Evolutionary conservation across 129 eudicot genomes (phyloP).

Genomic region (Rutidosis leptorrhynchoides): DNA sequence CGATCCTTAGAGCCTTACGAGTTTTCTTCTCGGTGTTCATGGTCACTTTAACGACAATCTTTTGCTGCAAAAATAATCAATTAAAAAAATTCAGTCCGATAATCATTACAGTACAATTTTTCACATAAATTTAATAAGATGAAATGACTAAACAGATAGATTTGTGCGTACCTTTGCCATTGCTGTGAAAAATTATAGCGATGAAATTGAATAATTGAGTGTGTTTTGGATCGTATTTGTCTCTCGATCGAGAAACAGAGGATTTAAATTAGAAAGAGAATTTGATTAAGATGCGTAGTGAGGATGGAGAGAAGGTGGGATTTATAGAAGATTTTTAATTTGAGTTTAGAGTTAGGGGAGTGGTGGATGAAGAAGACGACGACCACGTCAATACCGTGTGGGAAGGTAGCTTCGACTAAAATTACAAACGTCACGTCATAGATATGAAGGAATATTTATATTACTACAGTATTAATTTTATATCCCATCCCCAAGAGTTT

Average conservation of each 20-base stretch:
- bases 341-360: background rate
- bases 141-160: background rate
- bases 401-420: background rate
- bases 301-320: background rate
- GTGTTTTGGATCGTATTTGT: background rate
- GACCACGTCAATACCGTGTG: background rate
- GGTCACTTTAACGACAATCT: slow-evolving; percentile 36
- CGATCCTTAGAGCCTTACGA: slow-evolving; percentile 34
- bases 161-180: background rate
- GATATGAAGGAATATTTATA: background rate
- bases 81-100: background rate
- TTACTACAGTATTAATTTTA: too few relatives aligned
- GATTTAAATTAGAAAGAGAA: background rate
- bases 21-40: slow-evolving; percentile 21
- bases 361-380: background rate
- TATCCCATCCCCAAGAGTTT: too few relatives aligned
- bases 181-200: background rate
- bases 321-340: background rate
- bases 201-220: background rate
- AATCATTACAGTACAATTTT: background rate
- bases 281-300: background rate
- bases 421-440: background rate
- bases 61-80: slow-evolving; percentile 30
- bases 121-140: background rate
- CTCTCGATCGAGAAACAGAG: background rate